Evolutionary conservation across 495 filamentous ascomycete species (phyloP), one percentile per base, ranked within the genome.

Genomic region (Lepraria neglecta): DNA sequence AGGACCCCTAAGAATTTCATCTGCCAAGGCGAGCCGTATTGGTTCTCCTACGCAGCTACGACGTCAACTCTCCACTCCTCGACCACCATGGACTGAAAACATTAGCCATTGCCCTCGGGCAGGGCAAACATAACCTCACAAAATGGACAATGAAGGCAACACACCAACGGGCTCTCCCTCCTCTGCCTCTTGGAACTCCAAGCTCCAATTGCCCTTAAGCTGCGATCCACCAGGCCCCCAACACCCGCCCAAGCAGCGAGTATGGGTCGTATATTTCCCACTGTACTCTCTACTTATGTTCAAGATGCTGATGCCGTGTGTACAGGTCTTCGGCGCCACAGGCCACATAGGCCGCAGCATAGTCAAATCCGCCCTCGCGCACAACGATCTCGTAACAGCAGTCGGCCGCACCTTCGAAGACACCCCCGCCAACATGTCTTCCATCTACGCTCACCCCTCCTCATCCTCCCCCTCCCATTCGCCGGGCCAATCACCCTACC

Each of bases 321-420:
- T 17, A 33, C 48, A 91, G 87, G 80, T 98, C 64, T 98, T 97
- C 73, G 94, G 94, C 47, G 91, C 90, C 46, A 97, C 91, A 5
- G 94, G 94, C 56, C 94, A 98, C 68, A 95, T 97, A 78, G 94
- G 94, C 64, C 88, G 91, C 55, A 92, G 88, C 12, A 83, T 98
- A 27, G 89, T 90, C 50, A 90, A 90, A 64, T 84, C 81, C 38
- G 87, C 85, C 21, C 79, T 97, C n/a, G 76, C 83, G 27, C 84
- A 90, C 65, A 85, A 87, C 61, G 94, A 98, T 67, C 80, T 88
- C n/a, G 92, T 97, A 62, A 83, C 86, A 10, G 90, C 92, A 15
- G 91, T 95, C 4, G 94, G 94, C 6, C 86, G 89, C 35, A 84
- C 85, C n/a, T 85, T 87, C 64, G 88, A 94, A 69, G 89, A 91